Evolutionary conservation across 805 yeast species (phyloP).

Genomic region (Torulaspora franciscae): DNA sequence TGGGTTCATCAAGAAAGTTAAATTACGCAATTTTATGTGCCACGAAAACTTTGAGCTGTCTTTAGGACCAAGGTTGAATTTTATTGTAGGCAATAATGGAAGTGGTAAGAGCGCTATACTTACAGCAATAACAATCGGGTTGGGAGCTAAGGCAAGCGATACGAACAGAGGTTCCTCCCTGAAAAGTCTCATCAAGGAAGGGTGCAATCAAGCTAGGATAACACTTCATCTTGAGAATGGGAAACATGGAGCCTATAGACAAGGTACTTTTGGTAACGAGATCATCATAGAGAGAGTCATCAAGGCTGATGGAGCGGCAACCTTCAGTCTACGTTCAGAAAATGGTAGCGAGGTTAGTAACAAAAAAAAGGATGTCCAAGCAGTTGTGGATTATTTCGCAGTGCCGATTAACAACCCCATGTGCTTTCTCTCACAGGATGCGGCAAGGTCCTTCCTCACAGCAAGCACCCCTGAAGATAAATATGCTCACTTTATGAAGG

Average conservation of each 20-base stretch:
- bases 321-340: slow-evolving; percentile 52
- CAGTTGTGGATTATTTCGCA: slow-evolving; percentile 63
- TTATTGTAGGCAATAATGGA: slow-evolving; percentile 87
- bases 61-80: slow-evolving; percentile 75
- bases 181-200: slow-evolving; percentile 70
- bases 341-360: slow-evolving; percentile 50
- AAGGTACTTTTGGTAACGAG: slow-evolving; percentile 59
- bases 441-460: slow-evolving; percentile 84
- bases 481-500: slow-evolving; percentile 73
- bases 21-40: slow-evolving; percentile 78
- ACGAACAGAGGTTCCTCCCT: slow-evolving; percentile 79
- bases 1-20: slow-evolving; percentile 64
- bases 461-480: slow-evolving; percentile 67
- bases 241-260: slow-evolving; percentile 61
- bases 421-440: slow-evolving; percentile 89
- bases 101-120: slow-evolving; percentile 86
- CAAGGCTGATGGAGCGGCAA: slow-evolving; percentile 46
- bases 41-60: slow-evolving; percentile 73
- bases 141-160: slow-evolving; percentile 83
- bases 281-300: slow-evolving; percentile 69
- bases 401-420: slow-evolving; percentile 86
- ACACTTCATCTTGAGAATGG: slow-evolving; percentile 58
- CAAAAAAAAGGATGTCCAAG: slow-evolving; percentile 61
- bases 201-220: slow-evolving; percentile 63
- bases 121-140: slow-evolving; percentile 80